A percentile compares a stretch with the other conserved stretches of the same genome.
Evolutionary conservation across 495 filamentous ascomycete genomes (phyloP).

Genomic region (Penicillium paradoxum): DNA sequence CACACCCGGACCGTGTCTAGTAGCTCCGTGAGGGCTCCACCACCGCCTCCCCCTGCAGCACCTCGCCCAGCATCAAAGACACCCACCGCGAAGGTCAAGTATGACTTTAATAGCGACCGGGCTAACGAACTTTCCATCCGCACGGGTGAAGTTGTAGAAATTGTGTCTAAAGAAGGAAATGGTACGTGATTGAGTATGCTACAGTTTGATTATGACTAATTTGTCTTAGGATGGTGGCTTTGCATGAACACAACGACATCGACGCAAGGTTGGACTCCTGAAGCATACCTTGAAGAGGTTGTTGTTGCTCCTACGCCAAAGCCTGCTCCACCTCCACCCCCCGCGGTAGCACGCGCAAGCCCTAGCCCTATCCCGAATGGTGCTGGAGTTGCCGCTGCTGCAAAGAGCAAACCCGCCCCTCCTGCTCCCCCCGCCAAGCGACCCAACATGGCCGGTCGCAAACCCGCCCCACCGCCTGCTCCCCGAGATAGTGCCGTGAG

Average conservation of each 20-base stretch:
- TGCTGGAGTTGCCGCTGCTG: conserved; percentile 44
- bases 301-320: conserved; percentile 41
- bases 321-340: conserved; percentile 55
- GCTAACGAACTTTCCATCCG: conserved; percentile 73
- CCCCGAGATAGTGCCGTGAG: conserved; percentile 70
- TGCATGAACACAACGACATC: conserved; percentile 60
- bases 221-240: conserved; percentile 81
- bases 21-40: conserved; percentile 55
- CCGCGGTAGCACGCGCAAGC: conserved; percentile 47
- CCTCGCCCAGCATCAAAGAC: conserved; percentile 57
- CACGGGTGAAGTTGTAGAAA: conserved; percentile 73
- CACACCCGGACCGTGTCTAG: conserved; percentile 52
- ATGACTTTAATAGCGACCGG: conserved; percentile 77
- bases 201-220: conserved; percentile 18
- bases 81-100: conserved; percentile 76
- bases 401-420: conserved; percentile 64
- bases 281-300: conserved; percentile 82
- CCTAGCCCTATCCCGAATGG: conserved; percentile 47
- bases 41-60: conserved; percentile 67
- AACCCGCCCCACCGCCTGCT: conserved; percentile 57
- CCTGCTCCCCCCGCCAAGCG: conserved; percentile 84
- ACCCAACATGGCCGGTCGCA: conserved; percentile 62
- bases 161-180: conserved; percentile 84
- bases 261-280: conserved; percentile 85
- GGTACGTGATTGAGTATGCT: conserved; percentile 52